Percentiles rank a stretch among this genome's conserved stretches.
phyloP scores from a whole-genome alignment of 352 stramenopile species.

The Aphanomyces stellatus region DNA sequence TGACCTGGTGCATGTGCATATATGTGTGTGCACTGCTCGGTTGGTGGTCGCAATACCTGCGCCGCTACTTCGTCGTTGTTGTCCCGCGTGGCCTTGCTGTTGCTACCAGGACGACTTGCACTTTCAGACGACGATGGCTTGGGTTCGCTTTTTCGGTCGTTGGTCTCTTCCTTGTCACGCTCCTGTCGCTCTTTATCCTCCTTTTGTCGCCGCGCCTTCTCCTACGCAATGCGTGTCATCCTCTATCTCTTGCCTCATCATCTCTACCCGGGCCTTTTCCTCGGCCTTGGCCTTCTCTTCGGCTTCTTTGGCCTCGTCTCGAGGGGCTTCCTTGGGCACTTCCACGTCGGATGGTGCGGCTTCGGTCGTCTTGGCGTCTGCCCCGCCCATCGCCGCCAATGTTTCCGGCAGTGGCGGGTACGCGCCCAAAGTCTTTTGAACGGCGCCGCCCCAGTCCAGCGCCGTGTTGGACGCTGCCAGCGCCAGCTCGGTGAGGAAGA shows the following conservation, averaged over 20 bases:
- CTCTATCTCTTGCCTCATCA: too few relatives aligned
- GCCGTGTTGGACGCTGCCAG: constrained; percentile 43
- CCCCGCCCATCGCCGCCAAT: constrained; percentile 22
- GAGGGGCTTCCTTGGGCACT: constrained; percentile 22
- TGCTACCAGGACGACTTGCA: constrained; percentile 30
- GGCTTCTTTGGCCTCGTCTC: constrained; percentile 33
- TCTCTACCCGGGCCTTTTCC: constrained; percentile 5
- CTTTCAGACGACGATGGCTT: constrained; percentile 22
- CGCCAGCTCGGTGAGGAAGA: constrained; percentile 64
- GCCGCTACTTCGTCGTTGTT: constrained; percentile 16
- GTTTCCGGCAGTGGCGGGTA: constrained; percentile 56
- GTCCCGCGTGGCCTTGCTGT: constrained; percentile 39
- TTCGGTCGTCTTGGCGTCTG: constrained; percentile 27
- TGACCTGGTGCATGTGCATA: constrained; percentile 34
- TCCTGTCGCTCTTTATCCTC: constrained; percentile 16
- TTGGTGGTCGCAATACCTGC: not conserved
- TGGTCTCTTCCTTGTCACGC: constrained; percentile 29
- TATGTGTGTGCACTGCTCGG: not conserved
- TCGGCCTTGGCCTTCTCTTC: constrained; percentile 30
- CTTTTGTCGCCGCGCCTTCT: constrained; percentile 2
- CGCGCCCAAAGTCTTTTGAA: constrained; percentile 52
- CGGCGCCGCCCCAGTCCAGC: constrained; percentile 55
- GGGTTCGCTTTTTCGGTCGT: not conserved
- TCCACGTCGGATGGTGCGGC: constrained; percentile 21
- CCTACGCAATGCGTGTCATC: too few relatives aligned